A percentile compares a stretch with the other conserved stretches of the same genome.
Conservation (phyloP, 2,329 filamentous ascomycete species). For the Metarhizium anisopliae region DNA sequence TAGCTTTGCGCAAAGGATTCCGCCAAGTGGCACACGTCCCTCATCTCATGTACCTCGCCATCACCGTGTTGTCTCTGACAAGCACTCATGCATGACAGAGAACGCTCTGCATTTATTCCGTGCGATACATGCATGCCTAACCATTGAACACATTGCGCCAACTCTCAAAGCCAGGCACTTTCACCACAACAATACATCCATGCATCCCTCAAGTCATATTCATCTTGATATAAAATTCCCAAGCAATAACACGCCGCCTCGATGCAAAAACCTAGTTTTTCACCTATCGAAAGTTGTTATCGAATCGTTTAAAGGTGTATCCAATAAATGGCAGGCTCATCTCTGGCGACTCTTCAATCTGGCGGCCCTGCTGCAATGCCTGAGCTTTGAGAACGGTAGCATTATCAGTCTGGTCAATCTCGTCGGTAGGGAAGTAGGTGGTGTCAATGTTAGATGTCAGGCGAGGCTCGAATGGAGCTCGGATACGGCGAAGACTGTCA, state of each 20-base stretch:
- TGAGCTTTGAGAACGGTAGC: conserved; percentile 79
- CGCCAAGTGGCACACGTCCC: not conserved
- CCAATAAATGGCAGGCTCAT: conserved; percentile 76
- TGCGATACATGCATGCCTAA: not conserved
- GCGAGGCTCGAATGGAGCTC: conserved; percentile 91
- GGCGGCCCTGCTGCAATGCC: conserved; percentile 59
- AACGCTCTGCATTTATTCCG: not conserved
- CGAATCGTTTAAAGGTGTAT: conserved; percentile 85
- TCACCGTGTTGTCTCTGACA: not conserved
- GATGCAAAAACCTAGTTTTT: not conserved
- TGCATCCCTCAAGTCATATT: not conserved
- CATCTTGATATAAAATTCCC: not conserved
- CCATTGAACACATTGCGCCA: not conserved
- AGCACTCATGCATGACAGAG: not conserved
- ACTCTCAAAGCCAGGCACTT: not conserved
- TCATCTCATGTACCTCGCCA: not conserved
- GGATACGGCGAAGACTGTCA: conserved; percentile 83
- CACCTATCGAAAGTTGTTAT: conserved; percentile 54
- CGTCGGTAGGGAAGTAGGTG: conserved; percentile 96
- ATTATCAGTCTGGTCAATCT: conserved; percentile 95
- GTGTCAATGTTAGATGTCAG: conserved; percentile 91
- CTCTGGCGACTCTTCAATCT: conserved; percentile 73
- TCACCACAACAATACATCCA: not conserved
- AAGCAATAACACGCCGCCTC: not conserved
- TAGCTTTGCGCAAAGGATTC: not conserved